Percentiles rank a stretch among this genome's conserved stretches.
Evolutionary conservation across 2,329 filamentous ascomycete genomes (phyloP).

Genomic region (Cytospora leucostoma): DNA sequence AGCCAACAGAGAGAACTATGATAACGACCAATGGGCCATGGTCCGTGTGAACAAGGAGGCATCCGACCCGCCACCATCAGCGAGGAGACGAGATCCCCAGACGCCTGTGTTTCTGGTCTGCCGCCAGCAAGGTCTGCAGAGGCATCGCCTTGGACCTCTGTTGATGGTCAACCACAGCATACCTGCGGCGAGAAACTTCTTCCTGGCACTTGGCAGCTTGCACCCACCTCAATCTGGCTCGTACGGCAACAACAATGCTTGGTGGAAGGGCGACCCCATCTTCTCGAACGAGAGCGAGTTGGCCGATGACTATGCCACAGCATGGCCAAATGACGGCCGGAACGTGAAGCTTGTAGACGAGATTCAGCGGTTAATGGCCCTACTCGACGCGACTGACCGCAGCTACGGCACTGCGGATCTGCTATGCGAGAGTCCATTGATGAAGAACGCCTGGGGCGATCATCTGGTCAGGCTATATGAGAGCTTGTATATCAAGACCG

Average conservation of each 20-base stretch:
- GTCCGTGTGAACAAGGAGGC: slow-evolving; percentile 44
- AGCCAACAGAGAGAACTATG: slow-evolving; percentile 57
- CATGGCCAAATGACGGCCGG: slow-evolving; percentile 37
- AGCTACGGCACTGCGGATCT: slow-evolving; percentile 59
- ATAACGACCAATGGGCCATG: slow-evolving; percentile 60
- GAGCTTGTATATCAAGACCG: slow-evolving; percentile 37
- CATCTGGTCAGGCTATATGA: slow-evolving; percentile 49
- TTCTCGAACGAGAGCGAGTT: slow-evolving; percentile 41
- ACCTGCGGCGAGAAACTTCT: slow-evolving; percentile 59
- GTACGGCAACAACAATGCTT: slow-evolving; percentile 59
- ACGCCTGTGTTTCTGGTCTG: slow-evolving; percentile 56
- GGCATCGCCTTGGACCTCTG: slow-evolving; percentile 53
- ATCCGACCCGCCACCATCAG: slow-evolving; percentile 45
- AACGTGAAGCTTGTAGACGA: slow-evolving; percentile 45
- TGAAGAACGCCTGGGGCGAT: slow-evolving; percentile 38
- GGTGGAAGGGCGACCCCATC: slow-evolving; percentile 63
- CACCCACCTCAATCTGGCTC: slow-evolving; percentile 35
- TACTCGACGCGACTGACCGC: slow-evolving; percentile 61
- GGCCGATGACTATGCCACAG: slow-evolving; percentile 30
- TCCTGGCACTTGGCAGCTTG: slow-evolving; percentile 45
- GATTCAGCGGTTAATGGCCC: slow-evolving; percentile 63
- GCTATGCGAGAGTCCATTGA: slow-evolving; percentile 41
- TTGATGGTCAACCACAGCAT: slow-evolving; percentile 63
- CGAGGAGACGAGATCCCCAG: slow-evolving; percentile 45
- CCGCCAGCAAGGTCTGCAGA: slow-evolving; percentile 33